Evolutionary conservation across 495 filamentous ascomycete genomes (phyloP), one percentile per base, ranked within the genome.

Genomic region (Podospora fimiseda): DNA sequence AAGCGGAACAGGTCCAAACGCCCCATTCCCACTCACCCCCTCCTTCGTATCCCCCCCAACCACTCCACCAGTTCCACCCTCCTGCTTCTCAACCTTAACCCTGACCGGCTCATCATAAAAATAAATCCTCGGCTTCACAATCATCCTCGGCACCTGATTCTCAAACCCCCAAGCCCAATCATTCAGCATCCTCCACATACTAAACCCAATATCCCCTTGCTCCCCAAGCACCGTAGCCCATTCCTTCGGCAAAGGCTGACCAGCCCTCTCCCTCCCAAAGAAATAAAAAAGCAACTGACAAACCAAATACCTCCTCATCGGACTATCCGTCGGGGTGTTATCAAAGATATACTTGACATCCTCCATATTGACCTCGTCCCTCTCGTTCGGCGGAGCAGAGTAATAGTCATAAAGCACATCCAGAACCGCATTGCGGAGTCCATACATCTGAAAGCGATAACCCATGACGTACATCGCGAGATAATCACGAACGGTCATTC

Each of bases 81-180:
- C 19, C 9, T 33, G 20, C 8, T 11, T 14, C 2, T 20, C 43
- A 13, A 36, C 6, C 36, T 38, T 30, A 14, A 20, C 16, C n/a
- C 22, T n/a, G 5, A 33, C 18, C 0, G 22, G 11, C 5, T 54
- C 40, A 40, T 67, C 64, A n/a, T 67, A 57, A 40, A 67, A 67
- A 23, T 52, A 43, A 20, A 27, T 19, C 1, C 62, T 45, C 0
- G 51, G n/a, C 46, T 60, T 60, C 21, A 67, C 55, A 20, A 50
- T 54, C 64, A 67, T 67, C 5, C 47, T 54, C 13, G 62, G 62
- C 1, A 56, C 55, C 20, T 62, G 62, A 13, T 23, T 20, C 9
- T 58, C 60, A 39, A 65, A 62, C 36, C 19, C n/a, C 64, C 60
- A 67, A 30, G 46, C 43, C 64, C 64, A 67, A 18, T 67, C 64